phyloP scores from a whole-genome alignment of 2,329 filamentous ascomycete species.

The Penicillium sp. region DNA sequence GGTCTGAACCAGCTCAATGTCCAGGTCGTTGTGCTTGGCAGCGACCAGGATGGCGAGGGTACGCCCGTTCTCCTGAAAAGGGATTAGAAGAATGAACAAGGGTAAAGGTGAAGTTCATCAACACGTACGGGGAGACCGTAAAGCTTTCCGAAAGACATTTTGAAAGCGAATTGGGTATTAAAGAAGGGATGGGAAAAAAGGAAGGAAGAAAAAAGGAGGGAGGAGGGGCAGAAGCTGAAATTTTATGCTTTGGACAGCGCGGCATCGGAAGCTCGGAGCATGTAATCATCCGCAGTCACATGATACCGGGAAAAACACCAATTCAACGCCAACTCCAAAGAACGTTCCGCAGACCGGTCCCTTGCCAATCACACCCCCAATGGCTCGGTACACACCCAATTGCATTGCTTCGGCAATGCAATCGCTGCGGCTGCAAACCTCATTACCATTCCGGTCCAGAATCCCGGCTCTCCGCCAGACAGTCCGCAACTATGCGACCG shows the following conservation, averaged over 20 bases:
- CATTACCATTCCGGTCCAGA: slow-evolving; percentile 29
- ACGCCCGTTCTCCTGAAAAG: slow-evolving; percentile 77
- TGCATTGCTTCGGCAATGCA: slow-evolving; percentile 37
- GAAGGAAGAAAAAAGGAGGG: slow-evolving; percentile 7
- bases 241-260: slow-evolving; percentile 21
- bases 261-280: slow-evolving; percentile 18
- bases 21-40: slow-evolving; percentile 95
- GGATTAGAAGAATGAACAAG: slow-evolving; percentile 6
- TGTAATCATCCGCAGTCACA: slow-evolving; percentile 20
- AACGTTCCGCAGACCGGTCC: slow-evolving; percentile 1
- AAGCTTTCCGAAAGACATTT: slow-evolving; percentile 97
- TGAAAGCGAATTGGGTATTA: slow-evolving; percentile 40
- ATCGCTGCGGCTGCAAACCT: slow-evolving; percentile 28
- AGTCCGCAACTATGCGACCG: slow-evolving; percentile 31
- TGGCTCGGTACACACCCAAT: slow-evolving; percentile 41
- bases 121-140: slow-evolving; percentile 76
- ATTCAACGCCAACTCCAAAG: slow-evolving; percentile 1
- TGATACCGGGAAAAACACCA: slow-evolving; percentile 25
- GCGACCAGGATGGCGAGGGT: slow-evolving; percentile 85
- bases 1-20: slow-evolving; percentile 79
- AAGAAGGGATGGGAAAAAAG: slow-evolving; percentile 10
- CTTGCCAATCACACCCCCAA: slow-evolving; percentile 17
- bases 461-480: slow-evolving; percentile 18
- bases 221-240: slow-evolving; percentile 24
- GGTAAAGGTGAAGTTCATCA: neutral